Base-by-base conservation (phyloP, 306 rosid genomes). In the Glycine tomentella region DNA sequence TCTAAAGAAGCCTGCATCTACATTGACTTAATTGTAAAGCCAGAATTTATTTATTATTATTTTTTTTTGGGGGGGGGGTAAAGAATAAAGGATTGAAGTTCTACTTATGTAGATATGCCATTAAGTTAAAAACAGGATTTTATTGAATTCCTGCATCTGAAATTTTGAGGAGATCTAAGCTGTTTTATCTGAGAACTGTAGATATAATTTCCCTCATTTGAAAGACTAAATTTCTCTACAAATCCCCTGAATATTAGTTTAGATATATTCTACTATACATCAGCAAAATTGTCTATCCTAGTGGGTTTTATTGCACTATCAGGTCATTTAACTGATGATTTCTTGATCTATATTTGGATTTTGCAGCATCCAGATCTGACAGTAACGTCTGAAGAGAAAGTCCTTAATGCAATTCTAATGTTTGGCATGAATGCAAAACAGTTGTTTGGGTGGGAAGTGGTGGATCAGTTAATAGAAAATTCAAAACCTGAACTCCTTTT, bases 311-410 rank as follows among this genome's bases (percentile, higher is more conserved):
- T 62, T 44, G 46, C 72, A 69, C 66, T 57, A 51, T 72, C 44
- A 14, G 16, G 13, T 59, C 74, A 56, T 53, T 73, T 80, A 44
- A 66, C 66, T 78, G 59, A 70, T 75, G 17, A 78, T 42, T 59
- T 81, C 70, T 17, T 42, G 56, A 61, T 77, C 70, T 79, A 59
- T 70, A 42, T 73, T 81, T 82, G 83, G 57, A 53, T 80, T 73
- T 86, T 88, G 91, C 97, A 95, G 98, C 96, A 92, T 88, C 97
- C 97, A 7, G 96, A 95, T 86, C 87, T 95, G 92, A 88, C 97
- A 1, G 97, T 93, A 65, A 95, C 99, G 61, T 93, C 94, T 17
- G 99, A 95, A 90, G 99, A 95, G 85, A 93, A 90, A 82, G 94
- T 95, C 79, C 90, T 95, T 38, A 87, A 93, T 85, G 97, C 98